phyloP scores from a whole-genome alignment of 169 alveolate genomes.

The Babesia ovata region DNA sequence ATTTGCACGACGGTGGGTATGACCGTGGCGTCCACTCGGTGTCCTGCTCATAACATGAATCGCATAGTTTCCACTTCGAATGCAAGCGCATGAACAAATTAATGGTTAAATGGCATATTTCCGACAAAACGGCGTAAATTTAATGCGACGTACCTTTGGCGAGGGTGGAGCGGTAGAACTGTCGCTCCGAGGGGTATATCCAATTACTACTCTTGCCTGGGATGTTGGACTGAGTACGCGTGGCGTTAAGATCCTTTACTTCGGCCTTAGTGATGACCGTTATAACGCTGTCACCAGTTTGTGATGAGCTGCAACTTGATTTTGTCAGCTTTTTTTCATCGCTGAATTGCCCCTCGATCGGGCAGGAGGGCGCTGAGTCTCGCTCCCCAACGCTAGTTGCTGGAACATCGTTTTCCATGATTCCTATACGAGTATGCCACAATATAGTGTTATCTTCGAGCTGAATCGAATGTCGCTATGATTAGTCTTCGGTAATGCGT shows the following conservation, averaged over 20 bases:
- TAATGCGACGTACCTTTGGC: constrained; percentile 63
- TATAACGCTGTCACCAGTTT: constrained; percentile 12
- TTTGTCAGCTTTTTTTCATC: constrained; percentile 17
- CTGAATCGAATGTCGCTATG: too few relatives aligned
- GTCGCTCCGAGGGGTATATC: constrained; percentile 79
- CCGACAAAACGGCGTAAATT: too few relatives aligned
- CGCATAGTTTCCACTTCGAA: neutral
- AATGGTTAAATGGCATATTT: too few relatives aligned
- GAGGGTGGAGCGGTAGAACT: constrained; percentile 72
- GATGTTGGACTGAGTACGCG: constrained; percentile 68
- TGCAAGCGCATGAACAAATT: neutral
- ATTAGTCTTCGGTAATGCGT: too few relatives aligned
- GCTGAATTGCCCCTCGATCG: constrained; percentile 26
- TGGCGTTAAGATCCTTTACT: constrained; percentile 26
- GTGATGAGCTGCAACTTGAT: constrained; percentile 33
- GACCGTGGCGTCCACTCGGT: constrained; percentile 63
- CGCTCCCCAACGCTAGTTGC: neutral
- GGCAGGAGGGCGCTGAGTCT: constrained; percentile 11
- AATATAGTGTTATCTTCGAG: too few relatives aligned
- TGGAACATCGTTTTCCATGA: too few relatives aligned
- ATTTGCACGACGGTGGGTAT: constrained; percentile 71
- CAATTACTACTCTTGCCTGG: constrained; percentile 71
- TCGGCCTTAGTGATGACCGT: constrained; percentile 12
- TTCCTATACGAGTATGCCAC: too few relatives aligned
- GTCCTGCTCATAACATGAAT: constrained; percentile 38